Evolutionary conservation across 78 protist species (phyloP), one percentile per base, ranked within the genome.

Genomic region (Pelomyxa schiedti): DNA sequence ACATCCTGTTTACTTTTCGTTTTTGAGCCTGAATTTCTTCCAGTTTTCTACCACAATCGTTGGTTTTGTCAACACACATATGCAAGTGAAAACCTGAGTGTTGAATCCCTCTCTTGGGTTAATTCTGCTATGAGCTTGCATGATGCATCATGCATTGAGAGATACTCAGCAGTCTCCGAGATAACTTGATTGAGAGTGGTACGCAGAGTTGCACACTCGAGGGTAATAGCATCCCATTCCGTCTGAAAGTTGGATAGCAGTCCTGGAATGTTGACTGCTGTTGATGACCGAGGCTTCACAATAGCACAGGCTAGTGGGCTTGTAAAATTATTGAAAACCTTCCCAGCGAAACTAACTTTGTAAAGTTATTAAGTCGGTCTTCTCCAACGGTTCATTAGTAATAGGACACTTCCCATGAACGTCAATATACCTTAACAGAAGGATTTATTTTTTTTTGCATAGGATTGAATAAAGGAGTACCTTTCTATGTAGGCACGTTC

Each of bases 71-170:
- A n/a, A n/a, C n/a, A n/a, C n/a, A n/a, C n/a, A n/a, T n/a, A n/a
- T n/a, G n/a, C n/a, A n/a, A n/a, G n/a, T n/a, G n/a, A n/a, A n/a
- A n/a, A n/a, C n/a, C n/a, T n/a, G n/a, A n/a, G n/a, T n/a, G n/a
- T n/a, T n/a, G n/a, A n/a, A 67, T 96, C 98, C 32, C 98, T 79
- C 87, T 97, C 99, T 43, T 81, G 77, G 28, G 82, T 76, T 8
- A 97, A 76, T 16, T 97, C 75, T 0, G 99, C 99, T 70, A 97
- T 95, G 36, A 96, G 98, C 8, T 98, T 80, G 85, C 98, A 94
- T 0, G 99, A 95, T 0, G 99, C 99, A 36, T 97, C 99, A 77
- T 97, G 93, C 86, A 95, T 94, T 66, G 94, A 97, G 68, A 97
- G 83, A 0, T 96, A 66, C 52, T 95, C 95, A 0, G 97, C 68